Percentiles rank a stretch among this genome's conserved stretches.
Evolutionary conservation across 2,329 filamentous ascomycete genomes (phyloP).

Genomic region (Pseudogymnoascus sp.): DNA sequence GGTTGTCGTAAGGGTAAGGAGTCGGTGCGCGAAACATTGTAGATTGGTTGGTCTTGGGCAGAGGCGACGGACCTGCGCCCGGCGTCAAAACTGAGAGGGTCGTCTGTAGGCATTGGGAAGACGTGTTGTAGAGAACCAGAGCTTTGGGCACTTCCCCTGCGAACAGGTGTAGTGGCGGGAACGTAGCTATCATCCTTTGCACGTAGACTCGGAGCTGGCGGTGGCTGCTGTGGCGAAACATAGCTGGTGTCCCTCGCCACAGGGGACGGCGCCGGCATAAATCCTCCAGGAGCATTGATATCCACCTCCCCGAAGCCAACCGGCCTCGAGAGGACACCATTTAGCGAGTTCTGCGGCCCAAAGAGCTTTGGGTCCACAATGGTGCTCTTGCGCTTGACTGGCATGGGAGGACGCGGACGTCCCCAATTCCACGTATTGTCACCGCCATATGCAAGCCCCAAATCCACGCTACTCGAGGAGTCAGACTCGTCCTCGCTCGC

Average conservation of each 20-base stretch:
- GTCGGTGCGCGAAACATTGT: conserved; percentile 32
- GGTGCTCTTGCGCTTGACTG: conserved; percentile 35
- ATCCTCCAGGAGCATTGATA: conserved; percentile 16
- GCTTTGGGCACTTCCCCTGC: not conserved
- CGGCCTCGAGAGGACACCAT: conserved; percentile 46
- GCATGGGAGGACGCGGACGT: conserved; percentile 28
- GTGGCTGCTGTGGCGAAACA: conserved; percentile 4
- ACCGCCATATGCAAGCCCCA: conserved; percentile 54
- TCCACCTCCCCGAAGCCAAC: conserved; percentile 44
- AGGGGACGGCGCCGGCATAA: not conserved
- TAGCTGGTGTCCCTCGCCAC: not conserved
- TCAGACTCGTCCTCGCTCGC: conserved; percentile 45
- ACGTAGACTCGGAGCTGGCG: conserved; percentile 15
- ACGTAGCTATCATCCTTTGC: not conserved
- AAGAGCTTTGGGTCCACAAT: conserved; percentile 52
- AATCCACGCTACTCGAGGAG: conserved; percentile 44
- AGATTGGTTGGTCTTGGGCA: conserved; percentile 32
- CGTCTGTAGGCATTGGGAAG: conserved; percentile 58
- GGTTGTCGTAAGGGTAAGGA: conserved; percentile 75
- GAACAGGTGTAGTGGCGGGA: not conserved
- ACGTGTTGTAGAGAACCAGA: conserved; percentile 49
- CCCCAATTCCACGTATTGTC: conserved; percentile 33
- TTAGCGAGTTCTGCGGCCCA: conserved; percentile 53
- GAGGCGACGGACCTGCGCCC: conserved; percentile 42
- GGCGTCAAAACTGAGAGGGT: conserved; percentile 55